A percentile compares a stretch with the other conserved stretches of the same genome.
Evolutionary conservation across 306 rosid species (phyloP).

Genomic region (Mimosa pudica): DNA sequence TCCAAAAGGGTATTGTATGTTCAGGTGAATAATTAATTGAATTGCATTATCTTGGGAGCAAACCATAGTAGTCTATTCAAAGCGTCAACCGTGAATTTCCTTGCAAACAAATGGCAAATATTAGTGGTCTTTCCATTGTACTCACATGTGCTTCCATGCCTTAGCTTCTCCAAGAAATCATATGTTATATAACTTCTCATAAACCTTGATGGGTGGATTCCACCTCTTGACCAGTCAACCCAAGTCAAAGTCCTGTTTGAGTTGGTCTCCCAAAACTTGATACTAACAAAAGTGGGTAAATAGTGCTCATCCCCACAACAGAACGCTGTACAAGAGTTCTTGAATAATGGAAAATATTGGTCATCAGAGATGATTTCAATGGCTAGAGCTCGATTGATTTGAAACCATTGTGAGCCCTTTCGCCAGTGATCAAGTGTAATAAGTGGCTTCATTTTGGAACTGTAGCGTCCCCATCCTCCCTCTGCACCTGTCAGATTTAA

Average conservation of each 20-base stretch:
- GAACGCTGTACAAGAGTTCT: conserved; percentile 40
- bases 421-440: conserved; percentile 66
- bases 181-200: conserved; percentile 45
- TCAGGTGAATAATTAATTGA: conserved; percentile 39
- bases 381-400: conserved; percentile 62
- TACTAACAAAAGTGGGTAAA: conserved; percentile 67
- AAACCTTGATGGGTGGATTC: conserved; percentile 70
- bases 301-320: conserved; percentile 89
- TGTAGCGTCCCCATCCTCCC: conserved; percentile 83
- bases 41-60: conserved; percentile 80
- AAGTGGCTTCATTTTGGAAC: conserved; percentile 48
- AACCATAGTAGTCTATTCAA: conserved; percentile 67
- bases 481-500: conserved; percentile 47
- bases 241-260: conserved; percentile 84
- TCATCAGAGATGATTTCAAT: conserved; percentile 54
- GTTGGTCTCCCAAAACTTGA: conserved; percentile 49
- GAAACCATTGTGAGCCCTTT: conserved; percentile 95
- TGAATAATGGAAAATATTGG: conserved; percentile 50
- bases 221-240: conserved; percentile 88
- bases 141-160: conserved; percentile 56
- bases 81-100: conserved; percentile 68
- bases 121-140: conserved; percentile 61
- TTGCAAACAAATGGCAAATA: conserved; percentile 78
- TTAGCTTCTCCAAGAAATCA: conserved; percentile 53
- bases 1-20: neutral